Percentiles rank a stretch among this genome's conserved stretches.
Conservation (phyloP, 352 stramenopile species). For the Globisporangium nunn region DNA sequence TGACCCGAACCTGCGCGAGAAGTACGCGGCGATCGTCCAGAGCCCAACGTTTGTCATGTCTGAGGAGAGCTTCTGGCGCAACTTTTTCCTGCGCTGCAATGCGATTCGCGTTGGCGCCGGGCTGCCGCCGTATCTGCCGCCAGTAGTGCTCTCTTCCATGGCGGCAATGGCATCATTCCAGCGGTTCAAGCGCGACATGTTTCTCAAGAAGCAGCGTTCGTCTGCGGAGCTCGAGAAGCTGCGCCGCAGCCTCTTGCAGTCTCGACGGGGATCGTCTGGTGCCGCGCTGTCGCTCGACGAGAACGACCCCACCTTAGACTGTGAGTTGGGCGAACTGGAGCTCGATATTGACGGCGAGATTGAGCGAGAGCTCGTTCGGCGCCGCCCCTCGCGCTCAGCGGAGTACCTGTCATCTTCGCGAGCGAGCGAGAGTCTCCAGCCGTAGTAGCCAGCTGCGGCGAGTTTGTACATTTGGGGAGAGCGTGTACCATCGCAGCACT, state of each 20-base stretch:
- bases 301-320: constrained; percentile 15
- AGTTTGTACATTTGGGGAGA: neutral
- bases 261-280: constrained; percentile 10
- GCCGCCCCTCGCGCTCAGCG: constrained; percentile 38
- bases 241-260: constrained; percentile 24
- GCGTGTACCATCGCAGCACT: too few relatives aligned
- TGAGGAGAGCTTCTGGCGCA: constrained; percentile 59
- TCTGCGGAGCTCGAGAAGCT: constrained; percentile 26
- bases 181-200: constrained; percentile 39
- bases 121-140: constrained; percentile 42
- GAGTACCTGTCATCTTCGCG: constrained; percentile 14
- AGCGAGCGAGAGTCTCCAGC: neutral
- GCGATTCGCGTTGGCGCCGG: constrained; percentile 27
- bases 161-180: constrained; percentile 36
- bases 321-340: constrained; percentile 46
- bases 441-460: neutral
- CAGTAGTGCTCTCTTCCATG: constrained; percentile 24
- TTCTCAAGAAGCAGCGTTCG: constrained; percentile 35
- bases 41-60: constrained; percentile 27
- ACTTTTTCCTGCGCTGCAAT: constrained; percentile 71
- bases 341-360: constrained; percentile 70
- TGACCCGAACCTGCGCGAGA: constrained; percentile 60
- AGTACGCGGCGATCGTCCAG: constrained; percentile 37
- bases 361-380: constrained; percentile 51
- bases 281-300: constrained; percentile 18